These are phyloP conservation scores for Colletotrichum siamense DNA, from an alignment of 2,329 filamentous ascomycete species.

Conservation along the genomic window DNA sequence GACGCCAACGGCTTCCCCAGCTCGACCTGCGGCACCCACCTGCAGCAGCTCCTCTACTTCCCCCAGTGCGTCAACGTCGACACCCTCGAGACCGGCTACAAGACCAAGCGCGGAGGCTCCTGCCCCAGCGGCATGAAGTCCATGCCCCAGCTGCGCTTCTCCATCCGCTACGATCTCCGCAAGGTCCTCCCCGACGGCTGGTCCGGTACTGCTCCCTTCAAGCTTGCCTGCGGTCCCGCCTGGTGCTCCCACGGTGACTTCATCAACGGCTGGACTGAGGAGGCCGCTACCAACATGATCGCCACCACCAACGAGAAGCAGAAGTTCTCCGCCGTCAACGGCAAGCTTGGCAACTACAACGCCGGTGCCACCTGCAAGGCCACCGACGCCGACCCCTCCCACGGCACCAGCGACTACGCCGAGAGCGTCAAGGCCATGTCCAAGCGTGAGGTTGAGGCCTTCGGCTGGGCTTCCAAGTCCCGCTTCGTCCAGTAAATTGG, in stretches of 20 bases:
- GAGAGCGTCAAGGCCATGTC: slow-evolving; percentile 33
- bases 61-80: slow-evolving; percentile 28
- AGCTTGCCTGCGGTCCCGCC: slow-evolving; percentile 45
- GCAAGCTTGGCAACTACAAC: slow-evolving; percentile 35
- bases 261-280: slow-evolving; percentile 53
- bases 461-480: slow-evolving; percentile 20
- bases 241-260: slow-evolving; percentile 54
- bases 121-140: slow-evolving; percentile 49
- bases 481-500: neutral
- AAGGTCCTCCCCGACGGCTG: slow-evolving; percentile 48
- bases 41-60: slow-evolving; percentile 55
- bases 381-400: slow-evolving; percentile 43
- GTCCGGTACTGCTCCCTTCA: slow-evolving; percentile 46
- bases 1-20: slow-evolving; percentile 73
- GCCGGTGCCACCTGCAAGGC: slow-evolving; percentile 34
- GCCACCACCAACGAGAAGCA: slow-evolving; percentile 38
- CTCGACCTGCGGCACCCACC: slow-evolving; percentile 64
- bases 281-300: slow-evolving; percentile 46
- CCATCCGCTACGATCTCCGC: slow-evolving; percentile 51
- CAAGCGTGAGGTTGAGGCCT: slow-evolving; percentile 17
- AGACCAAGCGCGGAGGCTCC: slow-evolving; percentile 31
- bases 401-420: slow-evolving; percentile 46
- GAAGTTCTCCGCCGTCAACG: slow-evolving; percentile 40
- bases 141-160: slow-evolving; percentile 53
- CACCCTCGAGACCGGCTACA: slow-evolving; percentile 30